A percentile compares a stretch with the other conserved stretches of the same genome.
phyloP scores from a whole-genome alignment of 202 grass and related monocot species.

The Cymbopogon flexuosus region DNA sequence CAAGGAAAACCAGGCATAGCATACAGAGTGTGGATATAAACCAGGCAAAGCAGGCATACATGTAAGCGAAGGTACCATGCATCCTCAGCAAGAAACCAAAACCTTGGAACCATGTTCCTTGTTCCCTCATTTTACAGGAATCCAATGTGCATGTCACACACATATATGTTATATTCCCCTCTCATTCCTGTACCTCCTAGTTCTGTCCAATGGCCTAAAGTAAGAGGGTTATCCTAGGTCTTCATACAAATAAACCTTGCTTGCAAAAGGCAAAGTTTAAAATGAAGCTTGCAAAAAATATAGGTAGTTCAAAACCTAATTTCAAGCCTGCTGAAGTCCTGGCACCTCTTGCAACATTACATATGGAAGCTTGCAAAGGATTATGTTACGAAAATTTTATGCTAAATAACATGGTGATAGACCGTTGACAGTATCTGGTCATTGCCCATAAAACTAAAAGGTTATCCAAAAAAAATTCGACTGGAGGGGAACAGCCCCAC shows the following conservation, averaged over 20 bases:
- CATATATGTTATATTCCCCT: slow-evolving; percentile 13
- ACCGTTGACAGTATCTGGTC: slow-evolving; percentile 6
- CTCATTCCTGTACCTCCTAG: slow-evolving; percentile 7
- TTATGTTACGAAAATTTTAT: background rate
- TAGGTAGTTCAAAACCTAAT: background rate
- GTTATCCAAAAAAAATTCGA: background rate
- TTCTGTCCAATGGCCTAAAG: slow-evolving; percentile 8
- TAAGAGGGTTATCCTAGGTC: background rate
- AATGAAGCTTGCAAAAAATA: background rate
- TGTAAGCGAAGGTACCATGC: slow-evolving; percentile 4
- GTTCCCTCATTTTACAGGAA: slow-evolving; percentile 14
- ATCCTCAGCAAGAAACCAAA: slow-evolving; percentile 31
- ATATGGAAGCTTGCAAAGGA: background rate
- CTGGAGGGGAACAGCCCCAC: no score
- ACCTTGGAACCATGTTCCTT: slow-evolving; percentile 20
- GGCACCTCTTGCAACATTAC: background rate
- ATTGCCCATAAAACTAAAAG: background rate
- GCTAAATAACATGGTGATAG: background rate
- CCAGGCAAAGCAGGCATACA: background rate
- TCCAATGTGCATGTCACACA: slow-evolving; percentile 26
- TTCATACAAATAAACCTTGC: background rate
- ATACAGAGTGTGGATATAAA: slow-evolving; percentile 1
- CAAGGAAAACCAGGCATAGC: background rate
- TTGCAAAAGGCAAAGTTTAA: background rate
- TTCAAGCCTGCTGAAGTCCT: background rate